phyloP scores from a whole-genome alignment of 306 rosid species.

The Potentilla sterilis region DNA sequence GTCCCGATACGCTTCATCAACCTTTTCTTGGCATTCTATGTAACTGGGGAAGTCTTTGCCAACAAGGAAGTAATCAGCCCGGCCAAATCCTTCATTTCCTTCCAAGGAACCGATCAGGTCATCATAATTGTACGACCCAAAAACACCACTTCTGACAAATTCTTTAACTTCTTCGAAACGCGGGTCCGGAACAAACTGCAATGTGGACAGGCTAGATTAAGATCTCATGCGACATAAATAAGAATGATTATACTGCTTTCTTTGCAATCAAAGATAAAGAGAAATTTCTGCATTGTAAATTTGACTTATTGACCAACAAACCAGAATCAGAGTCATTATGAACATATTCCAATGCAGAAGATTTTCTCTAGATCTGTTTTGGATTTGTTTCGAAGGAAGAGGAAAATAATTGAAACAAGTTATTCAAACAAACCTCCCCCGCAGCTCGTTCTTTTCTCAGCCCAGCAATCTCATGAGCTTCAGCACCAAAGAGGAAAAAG shows the following conservation, averaged over 20 bases:
- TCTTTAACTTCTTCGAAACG: slow-evolving; percentile 86
- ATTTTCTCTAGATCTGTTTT: background rate
- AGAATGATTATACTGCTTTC: background rate
- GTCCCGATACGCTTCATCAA: slow-evolving; percentile 77
- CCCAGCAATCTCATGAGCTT: slow-evolving; percentile 89
- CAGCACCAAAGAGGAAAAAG: slow-evolving; percentile 94
- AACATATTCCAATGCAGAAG: slow-evolving; percentile 12
- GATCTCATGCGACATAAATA: slow-evolving; percentile 14
- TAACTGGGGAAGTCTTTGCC: slow-evolving; percentile 98
- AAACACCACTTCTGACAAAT: slow-evolving; percentile 77
- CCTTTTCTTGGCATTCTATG: slow-evolving; percentile 89
- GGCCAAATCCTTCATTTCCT: slow-evolving; percentile 93
- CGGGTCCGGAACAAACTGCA: slow-evolving; percentile 91
- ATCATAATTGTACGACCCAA: slow-evolving; percentile 70
- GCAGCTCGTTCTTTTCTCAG: slow-evolving; percentile 89
- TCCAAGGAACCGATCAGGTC: slow-evolving; percentile 83
- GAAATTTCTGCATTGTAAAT: background rate
- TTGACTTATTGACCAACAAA: background rate
- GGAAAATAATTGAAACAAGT: slow-evolving; percentile 17
- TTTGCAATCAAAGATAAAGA: background rate
- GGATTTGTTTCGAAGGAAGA: background rate
- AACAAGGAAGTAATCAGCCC: slow-evolving; percentile 93
- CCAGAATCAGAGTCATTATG: slow-evolving; percentile 17
- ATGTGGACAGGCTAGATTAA: slow-evolving; percentile 27
- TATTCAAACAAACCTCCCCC: slow-evolving; percentile 69